Conservation (phyloP, 1,284 basidiomycete genomes). For the Cutaneotrichosporon sp. region DNA sequence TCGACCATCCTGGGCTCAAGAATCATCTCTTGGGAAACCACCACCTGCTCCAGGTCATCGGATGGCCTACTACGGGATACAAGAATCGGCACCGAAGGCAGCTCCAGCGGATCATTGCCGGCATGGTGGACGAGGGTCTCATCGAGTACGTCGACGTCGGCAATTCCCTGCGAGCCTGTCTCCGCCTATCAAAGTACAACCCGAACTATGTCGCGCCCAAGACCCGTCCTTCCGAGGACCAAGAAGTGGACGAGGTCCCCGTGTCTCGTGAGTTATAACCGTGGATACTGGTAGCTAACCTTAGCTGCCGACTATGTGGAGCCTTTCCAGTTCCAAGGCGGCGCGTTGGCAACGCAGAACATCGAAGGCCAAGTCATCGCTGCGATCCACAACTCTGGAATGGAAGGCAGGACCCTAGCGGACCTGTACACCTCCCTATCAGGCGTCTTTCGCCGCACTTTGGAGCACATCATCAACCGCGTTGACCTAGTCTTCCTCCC, state of each 20-base stretch:
- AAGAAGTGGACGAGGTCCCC: slow-evolving; percentile 2
- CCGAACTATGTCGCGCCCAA: slow-evolving; percentile 22
- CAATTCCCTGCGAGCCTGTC: slow-evolving; percentile 25
- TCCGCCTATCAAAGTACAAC: slow-evolving; percentile 42
- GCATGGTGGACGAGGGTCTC: slow-evolving; percentile 27
- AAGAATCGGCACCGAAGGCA: slow-evolving; percentile 27
- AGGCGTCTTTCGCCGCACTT: slow-evolving; percentile 27
- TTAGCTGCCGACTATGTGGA: slow-evolving; percentile 13
- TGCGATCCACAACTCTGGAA: slow-evolving; percentile 18
- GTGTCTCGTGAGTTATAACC: slow-evolving; percentile 1
- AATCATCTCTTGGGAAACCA: slow-evolving; percentile 38
- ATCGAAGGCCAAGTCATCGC: slow-evolving; percentile 30
- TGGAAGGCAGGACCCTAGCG: slow-evolving; percentile 23
- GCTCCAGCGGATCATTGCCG: slow-evolving; percentile 26
- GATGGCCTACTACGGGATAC: slow-evolving; percentile 16
- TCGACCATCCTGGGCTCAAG: slow-evolving; percentile 37
- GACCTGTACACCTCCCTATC: slow-evolving; percentile 21
- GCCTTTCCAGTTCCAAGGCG: slow-evolving; percentile 13
- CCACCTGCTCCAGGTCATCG: slow-evolving; percentile 24
- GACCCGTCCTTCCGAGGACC: background rate
- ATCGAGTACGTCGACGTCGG: slow-evolving; percentile 36
- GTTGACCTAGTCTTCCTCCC: slow-evolving; percentile 25
- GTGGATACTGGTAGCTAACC: background rate
- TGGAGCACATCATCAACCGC: slow-evolving; percentile 34
- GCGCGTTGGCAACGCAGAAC: slow-evolving; percentile 13